Evolutionary conservation across 805 yeast genomes (phyloP).

Genomic region (Candida sphagnicola): DNA sequence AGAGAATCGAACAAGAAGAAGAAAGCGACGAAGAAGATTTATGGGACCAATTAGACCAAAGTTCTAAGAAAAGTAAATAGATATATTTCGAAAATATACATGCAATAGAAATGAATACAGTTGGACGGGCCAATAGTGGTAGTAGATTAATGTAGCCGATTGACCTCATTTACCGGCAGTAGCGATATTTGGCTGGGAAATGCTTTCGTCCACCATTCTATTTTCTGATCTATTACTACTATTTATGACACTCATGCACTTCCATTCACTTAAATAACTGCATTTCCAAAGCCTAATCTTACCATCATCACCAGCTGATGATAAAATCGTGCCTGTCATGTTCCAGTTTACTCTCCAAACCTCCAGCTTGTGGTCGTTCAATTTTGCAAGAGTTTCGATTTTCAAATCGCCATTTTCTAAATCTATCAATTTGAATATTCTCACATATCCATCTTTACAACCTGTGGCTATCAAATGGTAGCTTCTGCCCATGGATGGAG

Average conservation of each 20-base stretch:
- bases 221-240: slow-evolving; percentile 22
- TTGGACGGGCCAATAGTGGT: too few species aligned
- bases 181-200: slow-evolving; percentile 4
- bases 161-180: background rate
- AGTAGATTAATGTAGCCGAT: too few species aligned
- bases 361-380: slow-evolving; percentile 77
- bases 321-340: slow-evolving; percentile 83
- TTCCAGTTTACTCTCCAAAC: slow-evolving; percentile 98
- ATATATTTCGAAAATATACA: background rate
- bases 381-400: slow-evolving; percentile 61
- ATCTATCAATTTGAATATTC: slow-evolving; percentile 75
- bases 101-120: background rate
- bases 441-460: slow-evolving; percentile 88
- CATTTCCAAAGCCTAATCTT: slow-evolving; percentile 89
- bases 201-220: slow-evolving; percentile 11
- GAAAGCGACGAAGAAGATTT: slow-evolving; percentile 34
- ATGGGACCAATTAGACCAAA: slow-evolving; percentile 35
- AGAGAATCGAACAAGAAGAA: slow-evolving; percentile 22
- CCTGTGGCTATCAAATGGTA: slow-evolving; percentile 91
- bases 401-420: slow-evolving; percentile 26
- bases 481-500: slow-evolving; percentile 90
- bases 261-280: slow-evolving; percentile 78
- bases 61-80: slow-evolving; percentile 26
- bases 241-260: slow-evolving; percentile 73
- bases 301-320: slow-evolving; percentile 96